Percentiles rank a stretch among this genome's conserved stretches.
Evolutionary conservation across 768 basidiomycete genomes (phyloP).

Genomic region (Mycena chlorophos): DNA sequence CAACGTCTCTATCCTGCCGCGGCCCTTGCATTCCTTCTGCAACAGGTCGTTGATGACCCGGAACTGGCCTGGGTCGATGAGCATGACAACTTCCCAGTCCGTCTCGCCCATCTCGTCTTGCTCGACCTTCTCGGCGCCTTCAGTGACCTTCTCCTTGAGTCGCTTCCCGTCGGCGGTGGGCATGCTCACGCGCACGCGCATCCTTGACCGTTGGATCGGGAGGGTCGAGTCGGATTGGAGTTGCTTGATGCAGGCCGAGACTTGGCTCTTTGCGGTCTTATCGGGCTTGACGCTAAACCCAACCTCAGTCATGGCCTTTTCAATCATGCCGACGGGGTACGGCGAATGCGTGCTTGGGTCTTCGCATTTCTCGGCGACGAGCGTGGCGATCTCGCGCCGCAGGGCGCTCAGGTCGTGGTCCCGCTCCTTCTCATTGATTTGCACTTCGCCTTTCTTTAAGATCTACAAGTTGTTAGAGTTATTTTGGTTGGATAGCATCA

Average conservation of each 20-base stretch:
- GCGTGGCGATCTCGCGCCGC: slow-evolving; percentile 86
- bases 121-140: slow-evolving; percentile 81
- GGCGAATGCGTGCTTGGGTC: slow-evolving; percentile 88
- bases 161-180: slow-evolving; percentile 65
- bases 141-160: slow-evolving; percentile 69
- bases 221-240: slow-evolving; percentile 82
- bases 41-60: slow-evolving; percentile 85
- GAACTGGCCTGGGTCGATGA: slow-evolving; percentile 94
- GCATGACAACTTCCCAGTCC: slow-evolving; percentile 88
- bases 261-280: slow-evolving; percentile 95
- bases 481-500: slow-evolving; percentile 1
- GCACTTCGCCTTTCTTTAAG: slow-evolving; percentile 92
- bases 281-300: slow-evolving; percentile 87
- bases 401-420: slow-evolving; percentile 84
- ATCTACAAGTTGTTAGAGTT: slow-evolving; percentile 53
- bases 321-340: slow-evolving; percentile 93
- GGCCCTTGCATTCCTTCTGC: slow-evolving; percentile 88
- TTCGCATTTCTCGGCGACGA: slow-evolving; percentile 94
- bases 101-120: slow-evolving; percentile 69
- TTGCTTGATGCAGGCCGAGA: slow-evolving; percentile 83
- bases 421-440: slow-evolving; percentile 96
- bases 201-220: slow-evolving; percentile 89
- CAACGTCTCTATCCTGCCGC: slow-evolving; percentile 82
- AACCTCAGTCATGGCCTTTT: slow-evolving; percentile 95
- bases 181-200: slow-evolving; percentile 85